Conservation (phyloP, 139 green algal genomes). For the Asterochloris erici region DNA sequence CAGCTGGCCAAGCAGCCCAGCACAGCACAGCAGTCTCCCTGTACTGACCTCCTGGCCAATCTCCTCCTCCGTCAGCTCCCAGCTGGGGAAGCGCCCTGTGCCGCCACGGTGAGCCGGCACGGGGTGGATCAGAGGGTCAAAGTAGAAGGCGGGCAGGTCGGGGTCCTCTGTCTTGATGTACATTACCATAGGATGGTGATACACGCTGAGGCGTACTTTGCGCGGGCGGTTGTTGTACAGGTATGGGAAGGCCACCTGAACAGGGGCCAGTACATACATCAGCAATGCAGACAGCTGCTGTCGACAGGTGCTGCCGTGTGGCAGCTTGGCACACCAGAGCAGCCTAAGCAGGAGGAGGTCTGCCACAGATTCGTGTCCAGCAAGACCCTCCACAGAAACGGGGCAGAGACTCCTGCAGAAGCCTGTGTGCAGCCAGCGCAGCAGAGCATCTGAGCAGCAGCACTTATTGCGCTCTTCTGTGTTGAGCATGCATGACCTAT, state of each 20-base stretch:
- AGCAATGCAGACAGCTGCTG: background rate
- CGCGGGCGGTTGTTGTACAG: constrained; percentile 99
- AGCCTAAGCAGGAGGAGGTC: background rate
- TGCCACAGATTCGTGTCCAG: no score
- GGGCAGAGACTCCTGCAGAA: no score
- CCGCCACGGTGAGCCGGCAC: constrained; percentile 82
- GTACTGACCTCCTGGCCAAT: constrained; percentile 11
- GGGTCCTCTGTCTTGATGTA: constrained; percentile 99
- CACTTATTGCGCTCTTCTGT: no score
- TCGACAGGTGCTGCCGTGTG: background rate
- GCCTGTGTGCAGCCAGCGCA: no score
- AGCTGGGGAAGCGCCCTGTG: background rate
- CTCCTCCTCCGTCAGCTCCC: background rate
- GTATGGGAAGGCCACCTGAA: constrained; percentile 94
- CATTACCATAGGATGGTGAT: constrained; percentile 96
- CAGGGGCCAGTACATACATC: background rate
- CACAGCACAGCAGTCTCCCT: background rate
- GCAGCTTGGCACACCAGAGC: background rate
- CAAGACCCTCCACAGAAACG: no score
- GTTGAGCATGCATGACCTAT: no score
- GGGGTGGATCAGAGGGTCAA: constrained; percentile 98
- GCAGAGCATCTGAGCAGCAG: no score
- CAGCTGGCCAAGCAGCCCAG: no score
- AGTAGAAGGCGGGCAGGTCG: constrained; percentile 99
- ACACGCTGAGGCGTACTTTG: constrained; percentile 84